phyloP scores from a whole-genome alignment of 768 basidiomycete species.

The Stropharia rugosoannulata region DNA sequence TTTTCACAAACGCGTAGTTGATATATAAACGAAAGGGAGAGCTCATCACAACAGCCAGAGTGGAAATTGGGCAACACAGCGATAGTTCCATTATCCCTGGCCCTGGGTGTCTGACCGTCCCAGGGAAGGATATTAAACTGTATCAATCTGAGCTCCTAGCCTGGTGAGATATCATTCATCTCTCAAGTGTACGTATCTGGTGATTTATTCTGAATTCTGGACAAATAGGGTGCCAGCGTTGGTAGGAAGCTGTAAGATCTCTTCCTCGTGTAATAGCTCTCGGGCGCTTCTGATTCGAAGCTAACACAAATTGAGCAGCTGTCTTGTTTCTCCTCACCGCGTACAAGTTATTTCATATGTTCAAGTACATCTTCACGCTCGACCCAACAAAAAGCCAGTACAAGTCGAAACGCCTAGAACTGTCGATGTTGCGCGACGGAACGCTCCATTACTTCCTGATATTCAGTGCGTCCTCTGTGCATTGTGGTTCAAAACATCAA shows the following conservation, averaged over 20 bases:
- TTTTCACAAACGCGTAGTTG: neutral
- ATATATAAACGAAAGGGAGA: neutral
- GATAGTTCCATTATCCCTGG: neutral
- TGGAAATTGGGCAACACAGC: neutral
- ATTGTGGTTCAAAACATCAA: neutral
- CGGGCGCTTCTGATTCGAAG: no score
- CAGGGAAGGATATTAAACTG: neutral
- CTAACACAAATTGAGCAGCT: neutral
- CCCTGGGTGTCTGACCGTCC: neutral
- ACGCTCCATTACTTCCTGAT: neutral
- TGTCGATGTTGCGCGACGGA: neutral
- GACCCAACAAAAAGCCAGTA: neutral
- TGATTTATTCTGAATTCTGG: neutral
- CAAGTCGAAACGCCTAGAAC: neutral
- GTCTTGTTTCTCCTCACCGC: neutral
- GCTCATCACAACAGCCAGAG: neutral
- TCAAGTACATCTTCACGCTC: neutral
- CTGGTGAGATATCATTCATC: neutral
- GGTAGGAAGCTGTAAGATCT: neutral
- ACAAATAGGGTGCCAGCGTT: neutral
- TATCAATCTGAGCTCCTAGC: neutral
- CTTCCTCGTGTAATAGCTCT: neutral
- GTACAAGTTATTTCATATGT: neutral
- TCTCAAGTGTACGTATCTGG: neutral
- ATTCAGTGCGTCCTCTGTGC: neutral